These are phyloP conservation scores for Coffea canephora DNA, from an alignment of 257 asterid species.

Conservation along the genomic window DNA sequence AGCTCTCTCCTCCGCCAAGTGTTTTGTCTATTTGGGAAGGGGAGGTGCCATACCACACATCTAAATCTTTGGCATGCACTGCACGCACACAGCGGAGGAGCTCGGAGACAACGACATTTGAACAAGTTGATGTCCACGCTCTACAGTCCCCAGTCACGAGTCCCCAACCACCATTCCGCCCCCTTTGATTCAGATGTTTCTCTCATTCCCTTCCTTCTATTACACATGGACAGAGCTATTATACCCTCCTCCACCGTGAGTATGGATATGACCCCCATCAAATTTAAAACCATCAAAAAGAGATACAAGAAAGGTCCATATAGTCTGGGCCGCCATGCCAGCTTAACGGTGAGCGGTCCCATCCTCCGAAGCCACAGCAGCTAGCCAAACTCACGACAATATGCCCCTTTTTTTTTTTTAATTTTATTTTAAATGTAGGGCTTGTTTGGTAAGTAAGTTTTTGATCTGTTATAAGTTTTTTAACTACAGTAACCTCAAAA, in stretches of 20 bases:
- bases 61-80: neutral
- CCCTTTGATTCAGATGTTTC: neutral
- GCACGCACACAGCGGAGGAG: conserved; percentile 1
- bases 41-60: neutral
- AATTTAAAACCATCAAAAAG: too few species aligned
- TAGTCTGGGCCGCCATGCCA: too few species aligned
- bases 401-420: neutral
- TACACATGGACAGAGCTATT: neutral
- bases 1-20: neutral
- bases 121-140: neutral
- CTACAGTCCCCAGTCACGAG: neutral
- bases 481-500: too few species aligned
- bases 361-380: neutral
- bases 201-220: neutral
- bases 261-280: neutral
- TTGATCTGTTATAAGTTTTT: too few species aligned
- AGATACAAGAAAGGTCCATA: too few species aligned
- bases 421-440: too few species aligned
- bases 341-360: neutral
- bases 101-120: conserved; percentile 10
- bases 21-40: neutral
- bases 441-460: too few species aligned
- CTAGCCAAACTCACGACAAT: neutral
- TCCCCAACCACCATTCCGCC: neutral
- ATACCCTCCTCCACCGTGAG: neutral